These are phyloP conservation scores for Quercus tomentella DNA, from an alignment of 331 rosid species.

Conservation along the genomic window DNA sequence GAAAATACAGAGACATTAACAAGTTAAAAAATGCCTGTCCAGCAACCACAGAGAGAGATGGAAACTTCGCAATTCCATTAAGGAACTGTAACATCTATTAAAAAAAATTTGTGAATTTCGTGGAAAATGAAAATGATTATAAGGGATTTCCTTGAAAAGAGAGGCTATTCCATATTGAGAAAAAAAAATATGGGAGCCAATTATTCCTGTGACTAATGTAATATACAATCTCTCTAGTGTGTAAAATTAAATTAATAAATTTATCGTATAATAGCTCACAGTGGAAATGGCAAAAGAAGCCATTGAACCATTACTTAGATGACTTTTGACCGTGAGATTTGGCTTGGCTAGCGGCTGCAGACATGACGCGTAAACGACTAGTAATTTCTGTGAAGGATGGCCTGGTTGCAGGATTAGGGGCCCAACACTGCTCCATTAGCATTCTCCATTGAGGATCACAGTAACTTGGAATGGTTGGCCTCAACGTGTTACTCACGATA, in stretches of 20 bases:
- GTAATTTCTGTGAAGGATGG: slow-evolving; percentile 95
- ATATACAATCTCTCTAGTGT: slow-evolving; percentile 17
- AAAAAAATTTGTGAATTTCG: neutral
- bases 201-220: slow-evolving; percentile 9
- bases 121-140: neutral
- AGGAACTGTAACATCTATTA: neutral
- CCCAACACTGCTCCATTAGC: slow-evolving; percentile 98
- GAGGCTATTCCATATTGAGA: neutral
- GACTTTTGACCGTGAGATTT: slow-evolving; percentile 74
- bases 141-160: neutral
- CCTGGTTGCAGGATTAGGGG: slow-evolving; percentile 77
- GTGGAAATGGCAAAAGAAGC: slow-evolving; percentile 19
- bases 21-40: too few relatives aligned
- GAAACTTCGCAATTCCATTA: neutral
- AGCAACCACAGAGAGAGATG: neutral
- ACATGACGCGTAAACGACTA: slow-evolving; percentile 69
- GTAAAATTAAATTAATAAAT: slow-evolving; percentile 38
- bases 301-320: slow-evolving; percentile 43
- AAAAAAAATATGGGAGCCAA: slow-evolving; percentile 5
- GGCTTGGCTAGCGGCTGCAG: slow-evolving; percentile 62
- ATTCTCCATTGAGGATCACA: slow-evolving; percentile 85
- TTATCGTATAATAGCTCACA: neutral
- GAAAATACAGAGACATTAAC: too few relatives aligned
- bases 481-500: slow-evolving; percentile 83
- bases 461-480: slow-evolving; percentile 77